A percentile compares a stretch with the other conserved stretches of the same genome.
These are phyloP conservation scores for Citrullus colocynthis DNA, from an alignment of 306 rosid species.

Conservation along the genomic window DNA sequence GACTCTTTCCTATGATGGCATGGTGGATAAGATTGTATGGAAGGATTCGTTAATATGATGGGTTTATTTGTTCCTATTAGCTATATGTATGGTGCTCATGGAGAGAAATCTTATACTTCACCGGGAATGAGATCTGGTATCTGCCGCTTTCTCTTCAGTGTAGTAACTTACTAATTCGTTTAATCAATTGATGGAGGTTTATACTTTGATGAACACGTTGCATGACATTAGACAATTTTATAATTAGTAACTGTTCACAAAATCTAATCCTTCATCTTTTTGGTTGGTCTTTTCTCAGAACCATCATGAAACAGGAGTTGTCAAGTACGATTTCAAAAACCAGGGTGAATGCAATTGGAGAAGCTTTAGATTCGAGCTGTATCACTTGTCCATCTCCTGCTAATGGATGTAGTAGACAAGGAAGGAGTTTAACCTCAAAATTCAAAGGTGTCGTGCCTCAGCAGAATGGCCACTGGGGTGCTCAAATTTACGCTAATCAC, in stretches of 20 bases:
- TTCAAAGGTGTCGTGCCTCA: constrained; percentile 81
- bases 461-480: constrained; percentile 87
- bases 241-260: background rate
- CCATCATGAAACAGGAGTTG: constrained; percentile 6
- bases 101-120: background rate
- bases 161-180: background rate
- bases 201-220: background rate
- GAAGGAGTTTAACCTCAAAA: constrained; percentile 14
- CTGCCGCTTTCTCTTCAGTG: background rate
- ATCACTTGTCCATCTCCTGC: background rate
- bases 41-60: background rate
- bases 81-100: background rate
- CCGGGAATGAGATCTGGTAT: background rate
- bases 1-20: background rate
- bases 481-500: constrained; percentile 77
- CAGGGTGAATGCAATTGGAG: background rate
- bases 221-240: background rate
- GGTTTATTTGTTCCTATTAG: background rate
- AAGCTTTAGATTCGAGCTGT: constrained; percentile 17
- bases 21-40: background rate
- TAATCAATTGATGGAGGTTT: background rate
- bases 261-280: background rate
- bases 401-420: background rate
- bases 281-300: background rate
- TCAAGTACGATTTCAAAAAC: constrained; percentile 15